phyloP scores from a whole-genome alignment of 495 filamentous ascomycete species.

The Haplographium delicatum region DNA sequence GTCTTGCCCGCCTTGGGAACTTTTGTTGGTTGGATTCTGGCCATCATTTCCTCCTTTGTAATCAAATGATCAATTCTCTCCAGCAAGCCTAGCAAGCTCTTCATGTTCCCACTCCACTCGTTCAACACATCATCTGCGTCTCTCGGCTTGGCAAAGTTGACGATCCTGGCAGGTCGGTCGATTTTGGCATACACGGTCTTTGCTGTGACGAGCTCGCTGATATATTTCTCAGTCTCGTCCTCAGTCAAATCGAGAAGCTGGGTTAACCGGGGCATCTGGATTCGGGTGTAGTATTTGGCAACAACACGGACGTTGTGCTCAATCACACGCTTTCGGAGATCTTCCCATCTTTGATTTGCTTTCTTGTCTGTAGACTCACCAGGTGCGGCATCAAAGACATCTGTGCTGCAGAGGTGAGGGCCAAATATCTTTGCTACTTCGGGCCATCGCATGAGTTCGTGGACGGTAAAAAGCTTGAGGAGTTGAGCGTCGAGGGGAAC shows the following conservation, averaged over 20 bases:
- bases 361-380: slow-evolving; percentile 64
- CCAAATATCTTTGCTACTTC: slow-evolving; percentile 82
- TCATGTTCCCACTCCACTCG: slow-evolving; percentile 99
- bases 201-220: slow-evolving; percentile 87
- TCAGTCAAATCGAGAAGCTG: slow-evolving; percentile 85
- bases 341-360: slow-evolving; percentile 79
- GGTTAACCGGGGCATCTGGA: slow-evolving; percentile 82
- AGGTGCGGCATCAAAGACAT: slow-evolving; percentile 70
- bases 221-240: slow-evolving; percentile 96
- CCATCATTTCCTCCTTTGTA: slow-evolving; percentile 99
- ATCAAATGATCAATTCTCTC: slow-evolving; percentile 98
- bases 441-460: slow-evolving; percentile 97
- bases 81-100: slow-evolving; percentile 83
- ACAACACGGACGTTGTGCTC: slow-evolving; percentile 98
- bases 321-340: slow-evolving; percentile 94
- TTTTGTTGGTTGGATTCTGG: slow-evolving; percentile 68
- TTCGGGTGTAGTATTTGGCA: slow-evolving; percentile 97
- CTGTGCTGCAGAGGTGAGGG: slow-evolving; percentile 80
- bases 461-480: slow-evolving; percentile 88
- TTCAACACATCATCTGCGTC: slow-evolving; percentile 97
- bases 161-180: slow-evolving; percentile 84
- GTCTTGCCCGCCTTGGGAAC: slow-evolving; percentile 18
- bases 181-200: slow-evolving; percentile 99
- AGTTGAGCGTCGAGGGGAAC: slow-evolving; percentile 72
- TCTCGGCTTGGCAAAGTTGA: slow-evolving; percentile 88